These are phyloP conservation scores for Umbelopsis ramanniana DNA, from an alignment of 192 early-diverging fungal genomes.

Conservation along the genomic window DNA sequence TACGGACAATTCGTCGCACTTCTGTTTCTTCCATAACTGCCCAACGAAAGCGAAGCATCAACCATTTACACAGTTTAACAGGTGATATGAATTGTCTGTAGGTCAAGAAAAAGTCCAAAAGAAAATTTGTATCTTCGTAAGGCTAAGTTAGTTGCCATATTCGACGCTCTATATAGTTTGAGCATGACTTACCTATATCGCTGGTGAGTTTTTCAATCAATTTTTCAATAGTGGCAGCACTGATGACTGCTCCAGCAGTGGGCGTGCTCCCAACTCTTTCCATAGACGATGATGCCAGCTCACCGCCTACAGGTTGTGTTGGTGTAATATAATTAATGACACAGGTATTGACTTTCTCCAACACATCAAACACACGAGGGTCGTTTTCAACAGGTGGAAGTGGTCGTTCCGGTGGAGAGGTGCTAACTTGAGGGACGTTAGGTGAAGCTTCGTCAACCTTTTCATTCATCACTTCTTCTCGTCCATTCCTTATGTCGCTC, in stretches of 20 bases:
- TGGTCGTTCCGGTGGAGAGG: conserved; percentile 16
- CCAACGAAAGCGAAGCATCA: conserved; percentile 60
- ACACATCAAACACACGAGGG: conserved; percentile 45
- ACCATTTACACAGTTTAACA: conserved; percentile 54
- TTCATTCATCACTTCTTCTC: neutral
- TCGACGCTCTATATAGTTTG: neutral
- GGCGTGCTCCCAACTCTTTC: neutral
- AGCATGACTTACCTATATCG: conserved; percentile 45
- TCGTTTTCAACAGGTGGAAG: conserved; percentile 47
- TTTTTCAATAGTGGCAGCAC: conserved; percentile 56
- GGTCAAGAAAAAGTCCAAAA: conserved; percentile 60
- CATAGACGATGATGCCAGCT: neutral
- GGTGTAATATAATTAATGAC: conserved; percentile 45
- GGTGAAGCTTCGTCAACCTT: neutral
- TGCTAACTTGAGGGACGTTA: neutral
- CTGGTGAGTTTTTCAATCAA: conserved; percentile 60
- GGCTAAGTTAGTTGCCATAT: neutral
- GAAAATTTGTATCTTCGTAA: conserved; percentile 39
- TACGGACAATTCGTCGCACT: conserved; percentile 46
- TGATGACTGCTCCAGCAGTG: conserved; percentile 32
- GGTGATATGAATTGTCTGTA: conserved; percentile 57
- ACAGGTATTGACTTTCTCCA: conserved; percentile 31
- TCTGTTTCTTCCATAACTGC: conserved; percentile 49
- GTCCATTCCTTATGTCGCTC: neutral
- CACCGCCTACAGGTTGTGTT: neutral